Conservation (phyloP, 257 asterid species). For the Parsonsia alboflavescens region DNA sequence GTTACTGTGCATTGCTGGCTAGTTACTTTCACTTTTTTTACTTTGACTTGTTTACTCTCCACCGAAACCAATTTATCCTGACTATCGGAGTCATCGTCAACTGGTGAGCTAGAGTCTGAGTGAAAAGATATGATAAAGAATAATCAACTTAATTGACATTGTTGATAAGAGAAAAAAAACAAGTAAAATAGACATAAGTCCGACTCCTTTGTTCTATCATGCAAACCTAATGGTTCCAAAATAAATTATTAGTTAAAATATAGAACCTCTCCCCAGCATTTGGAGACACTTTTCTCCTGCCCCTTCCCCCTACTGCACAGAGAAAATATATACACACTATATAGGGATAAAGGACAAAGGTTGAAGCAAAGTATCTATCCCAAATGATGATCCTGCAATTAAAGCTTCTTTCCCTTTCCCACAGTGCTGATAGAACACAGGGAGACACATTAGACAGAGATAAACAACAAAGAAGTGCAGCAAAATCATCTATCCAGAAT, state of each 20-base stretch:
- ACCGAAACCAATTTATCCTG: constrained; percentile 24
- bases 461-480: not conserved
- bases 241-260: not conserved
- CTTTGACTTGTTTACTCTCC: constrained; percentile 32
- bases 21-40: constrained; percentile 31
- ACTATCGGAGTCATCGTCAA: constrained; percentile 39
- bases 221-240: not conserved
- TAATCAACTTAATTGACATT: not conserved
- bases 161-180: not conserved
- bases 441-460: not conserved
- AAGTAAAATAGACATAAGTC: not conserved
- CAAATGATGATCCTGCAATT: too few relatives aligned
- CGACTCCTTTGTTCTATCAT: not conserved
- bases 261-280: not conserved
- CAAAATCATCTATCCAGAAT: not conserved
- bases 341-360: too few relatives aligned
- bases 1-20: constrained; percentile 21
- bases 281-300: not conserved
- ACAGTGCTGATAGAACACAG: not conserved
- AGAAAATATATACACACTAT: not conserved
- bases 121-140: not conserved
- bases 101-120: constrained; percentile 60
- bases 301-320: not conserved
- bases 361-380: too few relatives aligned
- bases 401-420: too few relatives aligned